Percentiles rank a stretch among this genome's conserved stretches.
Conservation (phyloP, 257 asterid species). For the Echium plantagineum region DNA sequence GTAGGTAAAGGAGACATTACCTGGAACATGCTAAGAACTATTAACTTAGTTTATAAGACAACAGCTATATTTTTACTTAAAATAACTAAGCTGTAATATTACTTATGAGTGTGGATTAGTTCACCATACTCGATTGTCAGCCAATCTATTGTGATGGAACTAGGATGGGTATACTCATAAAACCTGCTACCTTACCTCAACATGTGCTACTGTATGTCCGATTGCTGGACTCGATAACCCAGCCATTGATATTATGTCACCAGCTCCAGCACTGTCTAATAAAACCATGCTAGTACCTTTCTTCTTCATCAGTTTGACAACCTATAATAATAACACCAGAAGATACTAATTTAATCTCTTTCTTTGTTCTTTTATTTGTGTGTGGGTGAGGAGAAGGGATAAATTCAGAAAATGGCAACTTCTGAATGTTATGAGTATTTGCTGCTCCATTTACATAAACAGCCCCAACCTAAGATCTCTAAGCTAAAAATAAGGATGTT, state of each 20-base stretch:
- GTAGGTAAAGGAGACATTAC: slow-evolving; percentile 81
- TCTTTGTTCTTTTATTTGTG: neutral
- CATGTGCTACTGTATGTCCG: slow-evolving; percentile 89
- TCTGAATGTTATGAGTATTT: no score
- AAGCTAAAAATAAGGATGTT: neutral
- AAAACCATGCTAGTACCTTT: slow-evolving; percentile 61
- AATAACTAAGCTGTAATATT: no score
- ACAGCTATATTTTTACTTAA: neutral
- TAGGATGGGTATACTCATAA: neutral
- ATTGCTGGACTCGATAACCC: slow-evolving; percentile 77
- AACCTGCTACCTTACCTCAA: slow-evolving; percentile 38
- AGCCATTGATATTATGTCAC: slow-evolving; percentile 94
- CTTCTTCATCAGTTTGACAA: slow-evolving; percentile 90
- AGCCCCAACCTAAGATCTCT: neutral
- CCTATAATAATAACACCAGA: slow-evolving; percentile 25
- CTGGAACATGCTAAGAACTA: slow-evolving; percentile 25
- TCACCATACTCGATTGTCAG: neutral
- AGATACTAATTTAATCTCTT: no score
- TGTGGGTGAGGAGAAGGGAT: neutral
- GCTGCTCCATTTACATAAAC: neutral
- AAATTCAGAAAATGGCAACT: neutral
- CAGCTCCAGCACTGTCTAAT: slow-evolving; percentile 91
- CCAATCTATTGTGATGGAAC: neutral
- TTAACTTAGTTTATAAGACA: neutral
- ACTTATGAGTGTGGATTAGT: neutral